Base-by-base conservation (phyloP, 2,329 filamentous ascomycete genomes). In the Venturia carpophila region DNA sequence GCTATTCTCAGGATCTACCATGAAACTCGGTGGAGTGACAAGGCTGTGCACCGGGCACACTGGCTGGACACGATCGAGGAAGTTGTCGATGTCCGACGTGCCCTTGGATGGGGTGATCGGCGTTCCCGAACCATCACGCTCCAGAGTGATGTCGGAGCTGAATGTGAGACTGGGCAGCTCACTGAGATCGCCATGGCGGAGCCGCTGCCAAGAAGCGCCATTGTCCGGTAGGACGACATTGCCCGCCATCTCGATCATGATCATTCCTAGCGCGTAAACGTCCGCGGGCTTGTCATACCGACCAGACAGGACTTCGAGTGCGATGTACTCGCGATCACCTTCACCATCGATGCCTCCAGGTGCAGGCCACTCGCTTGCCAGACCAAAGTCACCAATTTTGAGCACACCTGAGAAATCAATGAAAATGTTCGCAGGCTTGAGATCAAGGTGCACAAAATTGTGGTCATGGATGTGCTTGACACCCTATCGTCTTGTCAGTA, bases 151-250 rank as follows among this genome's bases (percentile, higher is more conserved):
- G 39, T 87, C 88, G 0, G 82, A 82, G 69, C 88, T 91, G 79
- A 87, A 93, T 1, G 92, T 97, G 66, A 99, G 82, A 71, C 89
- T 91, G 1, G 92, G 92, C 17, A 97, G 84, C 69, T 93, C 90
- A 66, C 89, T 91, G 73, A 97, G 87, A 73, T 97, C 92, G 43
- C 92, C 93, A 65, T 89, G 90, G 61, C 94, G 87, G 60, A 99
- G 83, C 60, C 91, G 91, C 71, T 93, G 87, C 94, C 94, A 99
- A 19, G 89, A 90, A 19, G 87, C 84, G 58, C 94, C 94, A 69
- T 97, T 96, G 72, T 97, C 92, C 0, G 94, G 94, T 37, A 99
- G 87, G 68, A 91, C 87, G 62, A 96, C 92, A 72, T 99, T 99
- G 68, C 90, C 92, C 34, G 92, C 93, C 71, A 92, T 94, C 78